Base-by-base conservation (phyloP, 2,329 filamentous ascomycete species). In the Cryoendolithus antarcticus region DNA sequence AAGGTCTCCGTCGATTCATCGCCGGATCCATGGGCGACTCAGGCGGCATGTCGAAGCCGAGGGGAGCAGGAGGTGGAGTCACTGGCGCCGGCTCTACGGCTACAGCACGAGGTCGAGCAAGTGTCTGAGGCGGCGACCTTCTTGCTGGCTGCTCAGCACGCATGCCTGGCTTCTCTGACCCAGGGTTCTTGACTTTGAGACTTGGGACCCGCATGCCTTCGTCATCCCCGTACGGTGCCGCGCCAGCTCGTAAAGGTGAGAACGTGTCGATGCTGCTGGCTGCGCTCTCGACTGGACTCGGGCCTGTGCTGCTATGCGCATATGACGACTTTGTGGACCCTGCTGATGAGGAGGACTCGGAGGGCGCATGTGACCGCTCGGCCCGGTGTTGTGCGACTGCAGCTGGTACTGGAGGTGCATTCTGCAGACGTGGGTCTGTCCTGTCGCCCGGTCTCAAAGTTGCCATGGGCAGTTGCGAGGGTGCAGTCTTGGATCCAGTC, bases 1-100 rank as follows among this genome's bases (percentile, higher is more conserved):
- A 30, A 21, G 10, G 28, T 35, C 12, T 30, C 4, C 11, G 15
- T 29, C 8, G 30, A 30, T n/a, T 15, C 28, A 19, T 29, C 15
- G 13, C 34, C 6, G 56, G 56, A 43, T 59, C 57, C 44, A 56
- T 54, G 2, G 57, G 57, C 13, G 56, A 59, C 40, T 60, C 57
- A 9, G 53, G 30, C 28, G 49, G 46, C 27, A 40, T 30, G 27
- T 34, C 10, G 19, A 34, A 30, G 15, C 35, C n/a, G 29, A 21
- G 11, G 44, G 34, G 15, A n/a, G 28, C 11, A 12, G 33, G 8
- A 41, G 12, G 4, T 34, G 35, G 12, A 35, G 27, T 29, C 3
- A 30, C 7, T 9, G 35, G 27, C 2, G 36, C 34, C 4, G 40
- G 35, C 5, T 31, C 38, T 13, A 30, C 19, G 3, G 30, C 30